Percentiles rank a stretch among this genome's conserved stretches.
These are phyloP conservation scores for Melanopsichium pennsylvanicum DNA, from an alignment of 1,284 basidiomycete species.

Conservation along the genomic window DNA sequence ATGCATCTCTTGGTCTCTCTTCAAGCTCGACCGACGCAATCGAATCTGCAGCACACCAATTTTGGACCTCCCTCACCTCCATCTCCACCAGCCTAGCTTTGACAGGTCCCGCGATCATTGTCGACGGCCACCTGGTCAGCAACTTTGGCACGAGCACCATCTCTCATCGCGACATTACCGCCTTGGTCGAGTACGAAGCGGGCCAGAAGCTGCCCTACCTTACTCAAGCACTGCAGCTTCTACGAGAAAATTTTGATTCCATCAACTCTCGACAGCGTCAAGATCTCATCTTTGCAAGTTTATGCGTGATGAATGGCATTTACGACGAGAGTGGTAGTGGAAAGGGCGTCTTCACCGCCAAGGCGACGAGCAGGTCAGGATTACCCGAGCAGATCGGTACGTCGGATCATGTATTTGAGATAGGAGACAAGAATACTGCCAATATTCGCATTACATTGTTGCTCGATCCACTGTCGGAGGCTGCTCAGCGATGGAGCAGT, in stretches of 20 bases:
- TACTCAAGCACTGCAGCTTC: slow-evolving; percentile 20
- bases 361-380: slow-evolving; percentile 18
- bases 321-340: slow-evolving; percentile 19
- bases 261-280: slow-evolving; percentile 12
- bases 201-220: slow-evolving; percentile 36
- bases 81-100: slow-evolving; percentile 11
- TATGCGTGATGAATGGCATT: slow-evolving; percentile 41
- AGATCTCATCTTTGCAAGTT: slow-evolving; percentile 38
- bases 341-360: slow-evolving; percentile 22
- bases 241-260: slow-evolving; percentile 10
- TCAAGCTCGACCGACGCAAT: not conserved
- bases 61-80: slow-evolving; percentile 15
- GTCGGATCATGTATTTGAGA: slow-evolving; percentile 67
- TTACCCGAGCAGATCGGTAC: slow-evolving; percentile 30
- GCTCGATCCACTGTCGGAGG: slow-evolving; percentile 84
- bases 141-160: slow-evolving; percentile 9
- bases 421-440: slow-evolving; percentile 76
- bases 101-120: slow-evolving; percentile 18
- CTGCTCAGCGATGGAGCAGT: slow-evolving; percentile 83
- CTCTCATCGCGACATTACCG: slow-evolving; percentile 33
- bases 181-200: slow-evolving; percentile 41
- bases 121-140: slow-evolving; percentile 43
- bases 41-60: not conserved
- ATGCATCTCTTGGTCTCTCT: not conserved
- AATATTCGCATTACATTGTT: slow-evolving; percentile 78